Conservation (phyloP, 257 asterid genomes). For the Salvia splendens region DNA sequence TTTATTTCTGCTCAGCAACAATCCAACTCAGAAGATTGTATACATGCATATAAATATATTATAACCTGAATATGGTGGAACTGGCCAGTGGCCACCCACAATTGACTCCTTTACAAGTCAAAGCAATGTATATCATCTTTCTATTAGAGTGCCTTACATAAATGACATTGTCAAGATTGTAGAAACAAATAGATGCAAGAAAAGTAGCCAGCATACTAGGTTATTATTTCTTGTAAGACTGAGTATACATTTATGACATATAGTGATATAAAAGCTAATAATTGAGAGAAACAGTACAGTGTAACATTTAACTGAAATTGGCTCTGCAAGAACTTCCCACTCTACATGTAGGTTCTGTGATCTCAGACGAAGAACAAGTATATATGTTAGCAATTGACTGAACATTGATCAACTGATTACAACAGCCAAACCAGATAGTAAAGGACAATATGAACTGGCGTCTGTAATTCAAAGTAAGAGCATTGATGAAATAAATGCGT, state of each 20-base stretch:
- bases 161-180: neutral
- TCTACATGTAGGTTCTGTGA: slow-evolving; percentile 16
- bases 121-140: slow-evolving; percentile 8
- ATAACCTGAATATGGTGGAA: neutral
- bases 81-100: neutral
- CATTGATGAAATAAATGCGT: too few species aligned
- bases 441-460: too few species aligned
- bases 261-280: too few species aligned
- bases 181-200: slow-evolving; percentile 2
- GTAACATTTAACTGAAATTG: slow-evolving; percentile 9
- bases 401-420: neutral
- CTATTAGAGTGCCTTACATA: neutral
- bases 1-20: neutral
- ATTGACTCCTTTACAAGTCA: slow-evolving; percentile 5
- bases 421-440: neutral
- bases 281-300: neutral
- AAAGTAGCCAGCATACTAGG: slow-evolving; percentile 7
- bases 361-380: slow-evolving; percentile 4
- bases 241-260: too few species aligned
- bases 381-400: neutral
- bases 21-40: neutral
- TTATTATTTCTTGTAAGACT: slow-evolving; percentile 5
- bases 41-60: neutral
- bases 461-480: too few species aligned
- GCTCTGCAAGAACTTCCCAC: slow-evolving; percentile 1